Percentiles rank a stretch among this genome's conserved stretches.
Conservation (phyloP, 306 rosid genomes). For the Dalbergia oliveri region DNA sequence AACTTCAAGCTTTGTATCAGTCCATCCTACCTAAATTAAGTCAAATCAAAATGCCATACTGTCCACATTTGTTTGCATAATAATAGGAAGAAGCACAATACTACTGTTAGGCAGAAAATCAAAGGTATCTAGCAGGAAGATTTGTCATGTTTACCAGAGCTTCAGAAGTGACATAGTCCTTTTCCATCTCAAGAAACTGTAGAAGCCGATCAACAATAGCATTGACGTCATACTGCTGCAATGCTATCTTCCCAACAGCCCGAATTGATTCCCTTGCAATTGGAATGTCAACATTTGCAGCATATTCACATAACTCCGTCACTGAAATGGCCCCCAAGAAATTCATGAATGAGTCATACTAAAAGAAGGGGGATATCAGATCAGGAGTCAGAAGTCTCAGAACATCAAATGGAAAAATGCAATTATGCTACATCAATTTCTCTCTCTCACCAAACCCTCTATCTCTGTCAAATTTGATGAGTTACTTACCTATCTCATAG, state of each 20-base stretch:
- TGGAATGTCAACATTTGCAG: slow-evolving; percentile 99
- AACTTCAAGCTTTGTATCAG: slow-evolving; percentile 49
- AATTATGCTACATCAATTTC: slow-evolving; percentile 32
- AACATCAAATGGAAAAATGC: slow-evolving; percentile 25
- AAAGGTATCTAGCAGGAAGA: slow-evolving; percentile 36
- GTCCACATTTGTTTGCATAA: slow-evolving; percentile 30
- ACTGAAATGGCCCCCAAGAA: slow-evolving; percentile 66
- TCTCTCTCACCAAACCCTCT: slow-evolving; percentile 5
- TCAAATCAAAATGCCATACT: slow-evolving; percentile 24
- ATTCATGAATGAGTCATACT: slow-evolving; percentile 45
- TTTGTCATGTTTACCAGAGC: slow-evolving; percentile 79
- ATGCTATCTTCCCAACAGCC: slow-evolving; percentile 98
- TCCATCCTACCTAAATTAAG: slow-evolving; percentile 28
- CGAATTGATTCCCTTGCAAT: slow-evolving; percentile 99
- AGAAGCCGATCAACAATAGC: slow-evolving; percentile 99
- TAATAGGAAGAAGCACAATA: slow-evolving; percentile 28
- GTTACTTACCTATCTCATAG: slow-evolving; percentile 85
- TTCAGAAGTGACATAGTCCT: slow-evolving; percentile 98
- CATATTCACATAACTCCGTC: slow-evolving; percentile 98
- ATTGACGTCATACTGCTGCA: slow-evolving; percentile 99
- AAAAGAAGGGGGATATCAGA: slow-evolving; percentile 5
- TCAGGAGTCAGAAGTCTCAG: neutral
- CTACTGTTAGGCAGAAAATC: slow-evolving; percentile 28
- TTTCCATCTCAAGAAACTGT: slow-evolving; percentile 99
- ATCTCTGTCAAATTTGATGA: slow-evolving; percentile 27